Conservation (phyloP, 2,329 filamentous ascomycete genomes). For the Fusarium mexicanum region DNA sequence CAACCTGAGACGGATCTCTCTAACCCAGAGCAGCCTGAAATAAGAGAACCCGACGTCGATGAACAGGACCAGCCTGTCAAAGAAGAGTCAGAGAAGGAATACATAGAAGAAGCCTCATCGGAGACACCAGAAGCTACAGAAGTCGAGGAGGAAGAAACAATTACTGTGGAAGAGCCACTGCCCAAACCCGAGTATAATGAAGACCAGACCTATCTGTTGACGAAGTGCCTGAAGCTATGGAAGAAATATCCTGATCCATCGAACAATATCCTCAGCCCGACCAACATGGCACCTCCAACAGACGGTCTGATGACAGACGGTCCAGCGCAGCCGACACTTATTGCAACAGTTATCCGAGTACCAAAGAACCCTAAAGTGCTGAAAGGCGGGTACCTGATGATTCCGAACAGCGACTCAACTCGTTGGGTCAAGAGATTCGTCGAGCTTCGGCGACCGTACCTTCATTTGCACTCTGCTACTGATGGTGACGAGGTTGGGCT, state of each 20-base stretch:
- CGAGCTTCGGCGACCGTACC: constrained; percentile 88
- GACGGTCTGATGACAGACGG: constrained; percentile 65
- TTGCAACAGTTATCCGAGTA: constrained; percentile 80
- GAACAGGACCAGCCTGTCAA: neutral
- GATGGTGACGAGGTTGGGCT: constrained; percentile 92
- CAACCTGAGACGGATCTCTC: constrained; percentile 37
- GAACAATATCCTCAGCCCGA: constrained; percentile 64
- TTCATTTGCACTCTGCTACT: constrained; percentile 86
- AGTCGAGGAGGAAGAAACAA: constrained; percentile 27
- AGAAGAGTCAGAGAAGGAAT: neutral
- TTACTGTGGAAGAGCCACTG: constrained; percentile 39
- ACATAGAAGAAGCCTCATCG: constrained; percentile 26
- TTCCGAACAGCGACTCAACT: constrained; percentile 81
- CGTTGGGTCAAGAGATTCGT: constrained; percentile 94
- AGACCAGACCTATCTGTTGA: constrained; percentile 58
- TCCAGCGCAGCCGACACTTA: constrained; percentile 68
- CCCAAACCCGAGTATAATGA: constrained; percentile 57
- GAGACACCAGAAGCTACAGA: constrained; percentile 25
- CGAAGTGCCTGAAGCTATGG: constrained; percentile 73
- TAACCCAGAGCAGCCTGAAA: neutral
- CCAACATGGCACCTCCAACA: constrained; percentile 74
- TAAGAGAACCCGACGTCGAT: neutral
- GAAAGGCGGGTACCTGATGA: constrained; percentile 88
- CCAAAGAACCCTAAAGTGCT: constrained; percentile 83
- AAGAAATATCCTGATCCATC: constrained; percentile 66